A percentile compares a stretch with the other conserved stretches of the same genome.
Conservation (phyloP, 305 asterid genomes). For the Solanum aculeatissimum region DNA sequence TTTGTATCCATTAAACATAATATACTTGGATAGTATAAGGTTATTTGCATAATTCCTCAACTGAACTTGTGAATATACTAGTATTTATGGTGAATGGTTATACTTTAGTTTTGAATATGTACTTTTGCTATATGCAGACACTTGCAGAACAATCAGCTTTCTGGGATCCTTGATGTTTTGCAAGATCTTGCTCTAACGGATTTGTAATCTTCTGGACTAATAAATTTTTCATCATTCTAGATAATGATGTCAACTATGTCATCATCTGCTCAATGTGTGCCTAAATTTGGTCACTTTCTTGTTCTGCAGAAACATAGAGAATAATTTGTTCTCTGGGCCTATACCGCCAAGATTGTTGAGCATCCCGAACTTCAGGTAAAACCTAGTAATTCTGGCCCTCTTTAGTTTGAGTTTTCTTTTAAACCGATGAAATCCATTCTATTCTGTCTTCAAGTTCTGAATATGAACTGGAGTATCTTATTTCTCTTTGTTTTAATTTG, state of each 20-base stretch:
- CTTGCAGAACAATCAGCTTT: conserved; percentile 79
- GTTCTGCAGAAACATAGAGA: conserved; percentile 59
- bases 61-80: background rate
- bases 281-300: background rate
- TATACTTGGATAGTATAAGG: background rate
- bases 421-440: background rate
- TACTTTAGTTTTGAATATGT: background rate
- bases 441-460: background rate
- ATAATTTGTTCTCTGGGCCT: conserved; percentile 92
- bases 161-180: conserved; percentile 77
- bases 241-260: background rate
- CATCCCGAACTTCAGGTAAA: conserved; percentile 79
- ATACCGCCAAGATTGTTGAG: conserved; percentile 50
- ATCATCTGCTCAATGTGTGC: background rate
- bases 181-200: conserved; percentile 63
- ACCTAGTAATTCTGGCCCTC: background rate
- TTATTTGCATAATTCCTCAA: background rate
- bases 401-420: background rate
- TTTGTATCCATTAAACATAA: background rate
- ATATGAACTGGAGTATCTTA: background rate
- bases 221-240: background rate
- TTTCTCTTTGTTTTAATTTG: background rate
- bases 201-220: conserved; percentile 41
- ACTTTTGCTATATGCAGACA: conserved; percentile 35
- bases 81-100: background rate